phyloP scores from a whole-genome alignment of 306 rosid species.

The Parietaria judaica region DNA sequence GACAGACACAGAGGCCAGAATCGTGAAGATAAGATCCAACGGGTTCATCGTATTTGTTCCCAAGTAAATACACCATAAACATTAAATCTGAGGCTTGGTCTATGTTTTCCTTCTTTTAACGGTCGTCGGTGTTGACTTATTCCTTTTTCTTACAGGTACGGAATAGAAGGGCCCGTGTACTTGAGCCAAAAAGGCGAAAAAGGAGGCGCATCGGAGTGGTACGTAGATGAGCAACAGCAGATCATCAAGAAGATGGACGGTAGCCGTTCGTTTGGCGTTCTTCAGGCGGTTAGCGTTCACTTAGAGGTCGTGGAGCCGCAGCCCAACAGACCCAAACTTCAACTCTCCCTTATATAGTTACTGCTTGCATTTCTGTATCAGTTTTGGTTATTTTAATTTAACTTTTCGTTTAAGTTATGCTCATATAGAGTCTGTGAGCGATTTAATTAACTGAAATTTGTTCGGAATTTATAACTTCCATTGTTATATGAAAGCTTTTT shows the following conservation, averaged over 20 bases:
- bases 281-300: constrained; percentile 62
- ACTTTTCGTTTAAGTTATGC: neutral
- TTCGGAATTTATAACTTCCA: no score
- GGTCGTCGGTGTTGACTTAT: neutral
- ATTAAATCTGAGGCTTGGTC: no score
- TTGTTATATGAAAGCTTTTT: no score
- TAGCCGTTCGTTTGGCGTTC: constrained; percentile 51
- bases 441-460: no score
- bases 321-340: constrained; percentile 84
- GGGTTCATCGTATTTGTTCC: constrained; percentile 96
- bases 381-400: neutral
- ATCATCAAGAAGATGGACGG: constrained; percentile 84
- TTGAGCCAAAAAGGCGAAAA: constrained; percentile 57
- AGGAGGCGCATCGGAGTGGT: constrained; percentile 87
- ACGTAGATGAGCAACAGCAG: constrained; percentile 76
- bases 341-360: constrained; percentile 53
- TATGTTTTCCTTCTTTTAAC: neutral
- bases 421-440: neutral
- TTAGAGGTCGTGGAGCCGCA: constrained; percentile 98
- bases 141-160: constrained; percentile 38
- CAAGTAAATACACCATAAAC: constrained; percentile 40
- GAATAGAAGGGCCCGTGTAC: constrained; percentile 92
- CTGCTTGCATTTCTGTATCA: neutral
- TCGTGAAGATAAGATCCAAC: constrained; percentile 90
- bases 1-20: constrained; percentile 80